Evolutionary conservation across 108 stramenopile genomes (phyloP), one percentile per base, ranked within the genome.

Genomic region (Skeletonema marinoi): DNA sequence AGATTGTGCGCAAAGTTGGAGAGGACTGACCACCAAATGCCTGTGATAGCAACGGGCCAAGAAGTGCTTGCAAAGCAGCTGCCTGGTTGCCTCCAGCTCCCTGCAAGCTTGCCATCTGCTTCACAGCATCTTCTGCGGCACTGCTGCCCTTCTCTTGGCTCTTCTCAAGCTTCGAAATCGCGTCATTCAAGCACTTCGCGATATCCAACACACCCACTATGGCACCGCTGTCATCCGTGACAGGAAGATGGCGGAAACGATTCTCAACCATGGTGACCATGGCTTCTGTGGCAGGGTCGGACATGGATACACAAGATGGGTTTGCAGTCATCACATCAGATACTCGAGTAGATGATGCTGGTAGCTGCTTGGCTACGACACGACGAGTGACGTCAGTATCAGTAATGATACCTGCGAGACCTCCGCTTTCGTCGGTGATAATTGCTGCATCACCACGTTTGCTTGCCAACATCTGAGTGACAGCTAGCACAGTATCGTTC

Each of bases 141-240:
- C 77, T 82, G 17, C 72, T 75, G 68, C 50, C 84, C 73, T 89
- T 91, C 42, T 81, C 73, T 19, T 88, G 46, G 5, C 80, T 70
- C 73, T 88, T 93, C 74, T 97, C 96, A 8, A 98, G 85, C 77
- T 95, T 89, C n/a, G 84, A 74, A 62, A 98, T 94, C 4, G 96
- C 98, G 79, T 97, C 96, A 81, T 96, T 95, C 84, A 98, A 78
- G 58, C 96, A 97, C 74, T 97, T 97, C 5, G 96, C 98, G 62
- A 98, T 98, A 76, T 96, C 96, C 58, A 98, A 83, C 63, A 97
- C 67, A 1, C 98, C 98, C 25, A 93, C 93, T 21, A 97, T 92
- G 12, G 82, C 75, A 3, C 93, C 96, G 62, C 83, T 82, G 36
- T 86, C 85, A 63, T 96, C 96, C 13, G 93, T 80, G 31, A 98